Conservation (phyloP, 805 yeast species). For the Sugiyamaella smithiae region DNA sequence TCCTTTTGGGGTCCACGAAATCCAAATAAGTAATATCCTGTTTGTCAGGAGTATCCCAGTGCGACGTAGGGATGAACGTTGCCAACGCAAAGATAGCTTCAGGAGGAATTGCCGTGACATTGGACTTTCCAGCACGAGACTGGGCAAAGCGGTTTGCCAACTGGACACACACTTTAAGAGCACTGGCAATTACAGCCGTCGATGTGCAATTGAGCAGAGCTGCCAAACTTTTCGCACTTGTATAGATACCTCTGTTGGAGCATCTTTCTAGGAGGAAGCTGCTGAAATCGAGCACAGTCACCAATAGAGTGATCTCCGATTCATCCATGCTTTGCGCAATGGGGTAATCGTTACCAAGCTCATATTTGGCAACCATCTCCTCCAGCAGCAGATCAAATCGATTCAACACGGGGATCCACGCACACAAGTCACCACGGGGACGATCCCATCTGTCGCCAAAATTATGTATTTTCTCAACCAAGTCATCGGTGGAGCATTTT, state of each 20-base stretch:
- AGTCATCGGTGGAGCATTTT: constrained; percentile 37
- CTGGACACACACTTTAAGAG: constrained; percentile 57
- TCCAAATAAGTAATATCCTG: constrained; percentile 25
- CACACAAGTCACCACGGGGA: constrained; percentile 65
- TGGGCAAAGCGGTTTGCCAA: constrained; percentile 60
- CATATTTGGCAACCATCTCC: constrained; percentile 51
- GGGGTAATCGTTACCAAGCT: constrained; percentile 45
- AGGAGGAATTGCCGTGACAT: constrained; percentile 44
- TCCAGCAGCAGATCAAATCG: constrained; percentile 69
- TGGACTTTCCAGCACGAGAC: constrained; percentile 41
- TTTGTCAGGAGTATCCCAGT: constrained; percentile 28
- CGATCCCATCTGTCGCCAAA: constrained; percentile 51
- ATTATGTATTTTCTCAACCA: constrained; percentile 40
- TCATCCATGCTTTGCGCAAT: constrained; percentile 44
- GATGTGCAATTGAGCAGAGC: constrained; percentile 58
- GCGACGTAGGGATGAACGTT: constrained; percentile 45
- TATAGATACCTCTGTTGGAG: constrained; percentile 61
- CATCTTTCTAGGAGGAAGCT: constrained; percentile 65
- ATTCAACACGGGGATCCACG: constrained; percentile 76
- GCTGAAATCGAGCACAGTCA: constrained; percentile 59
- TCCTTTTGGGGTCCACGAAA: constrained; percentile 23
- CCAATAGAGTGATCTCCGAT: constrained; percentile 47
- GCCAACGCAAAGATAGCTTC: constrained; percentile 53
- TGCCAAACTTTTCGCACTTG: constrained; percentile 61
- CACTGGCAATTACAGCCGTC: constrained; percentile 54